A percentile compares a stretch with the other conserved stretches of the same genome.
Conservation (phyloP, 2,329 filamentous ascomycete genomes). For the Whalleya microplaca region DNA sequence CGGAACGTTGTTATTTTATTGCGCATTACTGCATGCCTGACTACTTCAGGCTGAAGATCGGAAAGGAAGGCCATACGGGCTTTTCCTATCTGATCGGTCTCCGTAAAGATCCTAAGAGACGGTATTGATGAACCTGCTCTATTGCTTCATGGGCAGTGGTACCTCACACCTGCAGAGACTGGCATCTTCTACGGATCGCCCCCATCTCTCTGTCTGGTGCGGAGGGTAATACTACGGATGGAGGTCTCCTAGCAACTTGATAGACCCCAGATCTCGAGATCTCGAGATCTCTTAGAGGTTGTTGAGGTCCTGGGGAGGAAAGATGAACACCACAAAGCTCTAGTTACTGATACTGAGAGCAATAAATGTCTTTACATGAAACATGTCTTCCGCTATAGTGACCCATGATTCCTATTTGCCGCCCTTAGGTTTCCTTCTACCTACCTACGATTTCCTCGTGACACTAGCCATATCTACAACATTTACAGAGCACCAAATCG, state of each 20-base stretch:
- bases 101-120: neutral
- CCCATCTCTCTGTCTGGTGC: too few species aligned
- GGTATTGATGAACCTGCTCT: neutral
- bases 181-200: too few species aligned
- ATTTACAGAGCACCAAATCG: neutral
- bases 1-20: neutral
- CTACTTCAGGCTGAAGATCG: neutral
- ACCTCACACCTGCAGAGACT: neutral
- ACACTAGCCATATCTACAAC: too few species aligned
- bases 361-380: neutral
- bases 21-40: neutral
- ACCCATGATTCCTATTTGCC: too few species aligned
- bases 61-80: neutral
- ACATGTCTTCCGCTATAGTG: neutral
- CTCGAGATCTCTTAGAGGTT: neutral
- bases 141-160: neutral
- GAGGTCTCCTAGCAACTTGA: neutral
- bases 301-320: neutral
- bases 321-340: neutral
- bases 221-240: neutral
- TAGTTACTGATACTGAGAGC: neutral
- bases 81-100: neutral
- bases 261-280: neutral
- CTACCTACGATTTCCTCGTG: too few species aligned
- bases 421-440: too few species aligned